phyloP scores from a whole-genome alignment of 2,329 filamentous ascomycete species.

The Diplocarpon mali region DNA sequence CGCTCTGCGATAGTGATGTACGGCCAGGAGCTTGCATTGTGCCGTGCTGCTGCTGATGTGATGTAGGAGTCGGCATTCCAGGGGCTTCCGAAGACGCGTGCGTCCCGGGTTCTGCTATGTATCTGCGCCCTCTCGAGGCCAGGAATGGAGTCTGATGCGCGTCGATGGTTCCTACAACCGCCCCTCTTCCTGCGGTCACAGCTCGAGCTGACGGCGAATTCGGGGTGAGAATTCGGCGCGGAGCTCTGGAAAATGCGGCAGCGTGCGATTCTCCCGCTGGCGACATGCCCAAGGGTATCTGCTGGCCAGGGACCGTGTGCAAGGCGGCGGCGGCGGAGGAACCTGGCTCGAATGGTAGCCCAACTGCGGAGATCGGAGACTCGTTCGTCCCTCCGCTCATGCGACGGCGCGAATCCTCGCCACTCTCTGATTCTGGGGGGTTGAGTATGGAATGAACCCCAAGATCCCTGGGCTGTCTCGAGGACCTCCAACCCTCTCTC shows the following conservation, averaged over 20 bases:
- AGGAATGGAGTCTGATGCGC: slow-evolving; percentile 38
- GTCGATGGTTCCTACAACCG: slow-evolving; percentile 35
- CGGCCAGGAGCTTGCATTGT: slow-evolving; percentile 31
- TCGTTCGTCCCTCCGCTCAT: slow-evolving; percentile 16
- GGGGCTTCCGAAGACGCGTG: slow-evolving; percentile 31
- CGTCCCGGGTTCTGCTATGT: slow-evolving; percentile 32
- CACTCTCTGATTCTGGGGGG: slow-evolving; percentile 23
- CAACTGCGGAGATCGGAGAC: slow-evolving; percentile 17
- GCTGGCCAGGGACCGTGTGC: slow-evolving; percentile 17
- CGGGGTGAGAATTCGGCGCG: slow-evolving; percentile 23
- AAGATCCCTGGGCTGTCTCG: slow-evolving; percentile 23
- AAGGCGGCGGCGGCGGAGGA: slow-evolving; percentile 11
- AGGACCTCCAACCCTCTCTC: slow-evolving; percentile 20
- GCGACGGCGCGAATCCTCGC: slow-evolving; percentile 13
- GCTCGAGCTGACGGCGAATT: slow-evolving; percentile 38
- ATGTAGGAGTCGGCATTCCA: slow-evolving; percentile 28
- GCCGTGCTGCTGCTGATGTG: slow-evolving; percentile 19
- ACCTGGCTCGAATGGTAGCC: slow-evolving; percentile 20
- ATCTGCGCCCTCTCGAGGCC: slow-evolving; percentile 31
- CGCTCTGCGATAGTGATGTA: slow-evolving; percentile 28
- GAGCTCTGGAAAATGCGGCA: slow-evolving; percentile 20
- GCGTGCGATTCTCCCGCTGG: slow-evolving; percentile 14
- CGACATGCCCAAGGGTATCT: slow-evolving; percentile 14
- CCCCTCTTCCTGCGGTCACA: slow-evolving; percentile 36
- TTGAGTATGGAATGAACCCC: slow-evolving; percentile 29